Conservation (phyloP, 2,329 filamentous ascomycete genomes). For the Clathrospora elynae region DNA sequence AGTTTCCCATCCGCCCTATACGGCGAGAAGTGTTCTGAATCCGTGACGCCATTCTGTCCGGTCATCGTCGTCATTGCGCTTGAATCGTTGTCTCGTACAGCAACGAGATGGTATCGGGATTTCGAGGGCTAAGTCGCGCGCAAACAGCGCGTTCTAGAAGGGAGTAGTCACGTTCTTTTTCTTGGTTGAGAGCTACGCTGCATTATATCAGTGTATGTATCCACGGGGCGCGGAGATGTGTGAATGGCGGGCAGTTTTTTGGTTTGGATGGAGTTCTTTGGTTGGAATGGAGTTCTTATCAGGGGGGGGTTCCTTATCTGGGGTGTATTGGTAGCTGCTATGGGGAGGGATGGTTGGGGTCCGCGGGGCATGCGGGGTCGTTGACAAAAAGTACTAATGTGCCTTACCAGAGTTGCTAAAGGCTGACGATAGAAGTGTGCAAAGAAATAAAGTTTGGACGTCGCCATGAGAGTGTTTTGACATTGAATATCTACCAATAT, state of each 20-base stretch:
- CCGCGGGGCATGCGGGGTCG: conserved; percentile 5
- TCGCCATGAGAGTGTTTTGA: too few species aligned
- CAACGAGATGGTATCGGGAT: neutral
- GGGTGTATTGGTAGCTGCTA: conserved; percentile 10
- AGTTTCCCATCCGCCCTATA: conserved; percentile 64
- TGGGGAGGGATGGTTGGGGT: neutral
- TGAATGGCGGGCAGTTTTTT: conserved; percentile 14
- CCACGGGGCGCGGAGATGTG: conserved; percentile 49
- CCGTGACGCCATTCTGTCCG: conserved; percentile 17
- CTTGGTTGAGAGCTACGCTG: conserved; percentile 10
- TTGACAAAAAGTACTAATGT: too few species aligned
- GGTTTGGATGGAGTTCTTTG: conserved; percentile 6
- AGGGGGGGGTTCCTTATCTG: conserved; percentile 11
- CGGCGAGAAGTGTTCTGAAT: conserved; percentile 60
- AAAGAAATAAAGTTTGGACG: too few species aligned
- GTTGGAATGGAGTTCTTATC: conserved; percentile 16
- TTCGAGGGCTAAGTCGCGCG: neutral
- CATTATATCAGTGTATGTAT: conserved; percentile 32
- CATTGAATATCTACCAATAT: too few species aligned
- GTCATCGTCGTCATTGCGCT: conserved; percentile 7
- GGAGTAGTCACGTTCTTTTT: conserved; percentile 49
- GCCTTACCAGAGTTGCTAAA: too few species aligned
- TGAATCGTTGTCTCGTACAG: neutral
- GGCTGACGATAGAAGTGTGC: too few species aligned
- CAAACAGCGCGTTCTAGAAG: conserved; percentile 28